Percentiles rank a stretch among this genome's conserved stretches.
These are phyloP conservation scores for Aspergillus nomiae DNA, from an alignment of 2,329 filamentous ascomycete species.

Conservation along the genomic window DNA sequence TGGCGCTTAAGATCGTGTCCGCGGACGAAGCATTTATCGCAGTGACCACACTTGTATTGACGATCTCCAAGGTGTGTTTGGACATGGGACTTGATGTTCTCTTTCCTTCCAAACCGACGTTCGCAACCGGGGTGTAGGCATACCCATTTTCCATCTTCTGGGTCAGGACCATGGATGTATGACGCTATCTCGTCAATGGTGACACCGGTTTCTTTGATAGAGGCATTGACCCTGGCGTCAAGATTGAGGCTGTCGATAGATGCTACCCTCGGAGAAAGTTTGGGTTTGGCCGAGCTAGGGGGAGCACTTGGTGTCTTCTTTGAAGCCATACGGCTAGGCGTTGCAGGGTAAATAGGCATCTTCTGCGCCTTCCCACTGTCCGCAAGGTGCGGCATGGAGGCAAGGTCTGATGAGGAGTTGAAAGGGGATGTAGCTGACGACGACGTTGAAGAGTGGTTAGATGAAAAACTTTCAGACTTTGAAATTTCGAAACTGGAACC, in stretches of 20 bases:
- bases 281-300: slow-evolving; percentile 33
- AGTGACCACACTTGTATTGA: slow-evolving; percentile 91
- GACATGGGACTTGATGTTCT: slow-evolving; percentile 98
- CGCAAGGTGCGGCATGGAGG: slow-evolving; percentile 41
- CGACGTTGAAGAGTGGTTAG: slow-evolving; percentile 44
- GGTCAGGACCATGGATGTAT: slow-evolving; percentile 72
- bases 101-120: slow-evolving; percentile 92
- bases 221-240: slow-evolving; percentile 61
- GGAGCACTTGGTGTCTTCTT: slow-evolving; percentile 21
- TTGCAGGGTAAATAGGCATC: slow-evolving; percentile 32
- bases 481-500: slow-evolving; percentile 31
- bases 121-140: slow-evolving; percentile 77
- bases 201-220: slow-evolving; percentile 76
- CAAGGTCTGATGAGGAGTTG: slow-evolving; percentile 56
- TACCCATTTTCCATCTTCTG: slow-evolving; percentile 74
- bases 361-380: slow-evolving; percentile 29
- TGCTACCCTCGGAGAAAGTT: slow-evolving; percentile 45
- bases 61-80: slow-evolving; percentile 97
- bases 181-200: slow-evolving; percentile 80
- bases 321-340: slow-evolving; percentile 25
- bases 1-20: slow-evolving; percentile 97
- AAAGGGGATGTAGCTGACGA: slow-evolving; percentile 53
- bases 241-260: slow-evolving; percentile 53
- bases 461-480: slow-evolving; percentile 30
- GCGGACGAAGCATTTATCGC: slow-evolving; percentile 92